phyloP scores from a whole-genome alignment of 2,329 filamentous ascomycete species.

The Penicillium decumbens region DNA sequence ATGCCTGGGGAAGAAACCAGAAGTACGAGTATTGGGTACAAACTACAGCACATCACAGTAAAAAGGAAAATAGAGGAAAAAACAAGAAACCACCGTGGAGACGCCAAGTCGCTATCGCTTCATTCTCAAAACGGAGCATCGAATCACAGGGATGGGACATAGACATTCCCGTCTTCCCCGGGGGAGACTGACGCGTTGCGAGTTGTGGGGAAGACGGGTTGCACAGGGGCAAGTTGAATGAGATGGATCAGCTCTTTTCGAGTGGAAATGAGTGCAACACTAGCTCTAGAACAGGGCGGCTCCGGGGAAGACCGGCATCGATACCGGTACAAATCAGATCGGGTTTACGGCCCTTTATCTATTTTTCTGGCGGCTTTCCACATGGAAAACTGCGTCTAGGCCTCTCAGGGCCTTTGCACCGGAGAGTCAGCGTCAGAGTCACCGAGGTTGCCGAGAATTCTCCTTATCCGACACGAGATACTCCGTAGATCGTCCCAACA shows the following conservation, averaged over 20 bases:
- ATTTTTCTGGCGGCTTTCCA: constrained; percentile 1
- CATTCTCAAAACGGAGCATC: constrained; percentile 14
- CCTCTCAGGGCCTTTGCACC: not conserved
- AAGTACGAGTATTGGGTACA: constrained; percentile 11
- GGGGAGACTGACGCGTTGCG: constrained; percentile 6
- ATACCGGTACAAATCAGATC: not conserved
- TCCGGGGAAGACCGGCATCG: constrained; percentile 6
- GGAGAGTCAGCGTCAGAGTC: not conserved
- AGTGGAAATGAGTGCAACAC: not conserved
- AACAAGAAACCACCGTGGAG: not conserved
- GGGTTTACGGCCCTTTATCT: not conserved
- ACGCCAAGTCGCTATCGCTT: constrained; percentile 16
- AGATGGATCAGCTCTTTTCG: constrained; percentile 12
- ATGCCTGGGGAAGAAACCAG: constrained; percentile 12
- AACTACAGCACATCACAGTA: not conserved
- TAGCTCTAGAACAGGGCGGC: not conserved
- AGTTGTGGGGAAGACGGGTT: constrained; percentile 10
- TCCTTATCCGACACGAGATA: not conserved
- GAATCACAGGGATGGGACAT: constrained; percentile 4
- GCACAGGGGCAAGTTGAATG: not conserved
- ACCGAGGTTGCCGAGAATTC: not conserved
- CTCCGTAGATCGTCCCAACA: constrained; percentile 7
- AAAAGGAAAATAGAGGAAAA: not conserved
- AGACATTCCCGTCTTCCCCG: constrained; percentile 10
- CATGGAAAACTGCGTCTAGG: not conserved